Evolutionary conservation across 805 yeast genomes (phyloP), one percentile per base, ranked within the genome.

Genomic region (Phaffomyces opuntiae): DNA sequence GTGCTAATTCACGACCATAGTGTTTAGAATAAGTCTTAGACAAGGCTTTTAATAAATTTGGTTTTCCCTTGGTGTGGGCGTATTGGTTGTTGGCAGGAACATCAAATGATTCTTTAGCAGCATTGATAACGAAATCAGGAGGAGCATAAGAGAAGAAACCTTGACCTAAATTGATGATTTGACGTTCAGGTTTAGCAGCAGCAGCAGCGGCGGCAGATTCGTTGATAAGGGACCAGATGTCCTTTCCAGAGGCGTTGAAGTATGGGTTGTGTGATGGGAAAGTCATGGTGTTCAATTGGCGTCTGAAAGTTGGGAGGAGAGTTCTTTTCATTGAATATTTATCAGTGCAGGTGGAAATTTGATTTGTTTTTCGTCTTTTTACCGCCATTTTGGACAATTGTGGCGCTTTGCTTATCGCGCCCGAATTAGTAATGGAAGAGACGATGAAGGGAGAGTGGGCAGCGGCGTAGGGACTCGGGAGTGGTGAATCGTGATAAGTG

Each of bases 111-210:
- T 75, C 72, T 52, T 80, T 77, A 16, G 91, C 95, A 7, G 96
- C 95, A 11, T 80, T 74, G 48, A 85, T 72, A 14, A 95, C 96
- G 66, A 93, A 93, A n/a, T 80, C 77, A 1, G 99, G 99, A 3
- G 99, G 99, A 29, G 90, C 77, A 63, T 91, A 93, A 2, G 96
- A 88, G 71, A 93, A 93, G 67, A 93, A 93, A 2, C 99, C 99
- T 65, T 93, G 99, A 32, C 99, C 99, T 47, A 93, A 74, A 57
- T 93, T 93, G 49, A 83, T 82, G 46, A 91, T 80, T 44, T 87
- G 85, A 55, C 83, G 74, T n/a, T 88, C 89, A 39, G 79, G 80
- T 36, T 67, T 67, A 3, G 62, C 54, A 50, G 95, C 89, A 5
- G 95, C 89, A 5, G 78, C 78, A 7, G 77, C 77, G 3, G 95